Evolutionary conservation across 495 filamentous ascomycete genomes (phyloP), one percentile per base, ranked within the genome.

Genomic region (Opeltia flavorubescens): DNA sequence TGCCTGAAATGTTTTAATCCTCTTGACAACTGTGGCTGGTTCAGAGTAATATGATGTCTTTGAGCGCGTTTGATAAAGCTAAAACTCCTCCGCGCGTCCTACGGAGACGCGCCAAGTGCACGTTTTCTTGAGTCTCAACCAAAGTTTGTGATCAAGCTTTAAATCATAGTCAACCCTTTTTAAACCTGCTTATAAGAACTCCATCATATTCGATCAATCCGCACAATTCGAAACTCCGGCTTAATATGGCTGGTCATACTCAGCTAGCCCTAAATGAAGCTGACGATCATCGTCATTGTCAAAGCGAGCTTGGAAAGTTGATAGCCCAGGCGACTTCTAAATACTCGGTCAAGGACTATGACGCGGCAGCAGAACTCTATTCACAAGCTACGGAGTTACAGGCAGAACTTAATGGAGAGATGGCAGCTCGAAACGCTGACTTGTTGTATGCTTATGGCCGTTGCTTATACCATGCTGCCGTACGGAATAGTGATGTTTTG

Each of bases 391-490:
- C 84, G 33, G 87, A 91, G 59, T 68, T 95, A 49, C 91, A 99
- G 59, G 86, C 85, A 43, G 76, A 84, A 61, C 70, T 95, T 59
- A 86, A 95, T 65, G 91, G 89, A 58, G 93, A 96, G 64, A 76
- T 93, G 70, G 80, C 78, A 36, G 75, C 84, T 4, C 78, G 83
- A 27, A 96, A 99, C 53, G 89, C 89, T 13, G 88, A 94, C 56
- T 69, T 99, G 25, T 77, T 96, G 13, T 99, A 87, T 61, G 74
- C 82, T 44, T 99, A 99, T 65, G 91, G 93, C 15, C 84, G 89
- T 56, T 81, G 84, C 33, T 71, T 96, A 13, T 95, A 91, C 70
- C 84, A 89, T 57, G 83, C 95, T 47, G 91, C 88, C 17, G 81
- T 95, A 53, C 82, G 76, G 62, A 95, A 91, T 59, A 94, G 86